Percentiles rank a stretch among this genome's conserved stretches.
phyloP scores from a whole-genome alignment of 495 filamentous ascomycete species.

The Penicillium psychrofluorescens region DNA sequence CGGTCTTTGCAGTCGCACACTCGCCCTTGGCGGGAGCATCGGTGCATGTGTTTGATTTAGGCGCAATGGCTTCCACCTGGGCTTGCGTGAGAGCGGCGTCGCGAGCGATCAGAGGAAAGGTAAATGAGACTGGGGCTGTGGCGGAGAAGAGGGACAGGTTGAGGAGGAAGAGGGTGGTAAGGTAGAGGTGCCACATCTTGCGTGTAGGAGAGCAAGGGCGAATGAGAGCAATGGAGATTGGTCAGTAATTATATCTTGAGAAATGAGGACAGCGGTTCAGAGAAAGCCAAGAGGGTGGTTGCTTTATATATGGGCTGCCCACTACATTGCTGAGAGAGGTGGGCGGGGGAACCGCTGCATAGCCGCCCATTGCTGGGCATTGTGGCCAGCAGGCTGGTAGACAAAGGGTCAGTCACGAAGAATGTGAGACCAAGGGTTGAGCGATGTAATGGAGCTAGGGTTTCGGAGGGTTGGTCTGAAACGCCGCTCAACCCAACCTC shows the following conservation, averaged over 20 bases:
- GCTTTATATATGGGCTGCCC: slow-evolving; percentile 2
- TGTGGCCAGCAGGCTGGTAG: background rate
- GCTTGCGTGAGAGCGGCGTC: slow-evolving; percentile 26
- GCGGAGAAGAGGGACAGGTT: slow-evolving; percentile 10
- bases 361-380: too few species aligned
- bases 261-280: too few species aligned
- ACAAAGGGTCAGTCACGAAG: background rate
- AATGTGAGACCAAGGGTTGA: background rate
- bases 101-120: background rate
- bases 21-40: slow-evolving; percentile 39
- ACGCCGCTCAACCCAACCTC: too few species aligned
- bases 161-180: slow-evolving; percentile 7
- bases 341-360: background rate
- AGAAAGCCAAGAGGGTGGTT: background rate
- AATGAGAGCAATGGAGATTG: background rate
- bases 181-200: background rate
- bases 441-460: background rate
- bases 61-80: slow-evolving; percentile 47
- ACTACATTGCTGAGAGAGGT: background rate
- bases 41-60: slow-evolving; percentile 41
- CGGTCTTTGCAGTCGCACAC: slow-evolving; percentile 60
- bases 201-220: background rate
- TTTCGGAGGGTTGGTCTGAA: too few species aligned
- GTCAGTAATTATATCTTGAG: too few species aligned
- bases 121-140: slow-evolving; percentile 6